A percentile compares a stretch with the other conserved stretches of the same genome.
phyloP scores from a whole-genome alignment of 768 basidiomycete genomes.

The Rhodosporidiobolus odoratus region DNA sequence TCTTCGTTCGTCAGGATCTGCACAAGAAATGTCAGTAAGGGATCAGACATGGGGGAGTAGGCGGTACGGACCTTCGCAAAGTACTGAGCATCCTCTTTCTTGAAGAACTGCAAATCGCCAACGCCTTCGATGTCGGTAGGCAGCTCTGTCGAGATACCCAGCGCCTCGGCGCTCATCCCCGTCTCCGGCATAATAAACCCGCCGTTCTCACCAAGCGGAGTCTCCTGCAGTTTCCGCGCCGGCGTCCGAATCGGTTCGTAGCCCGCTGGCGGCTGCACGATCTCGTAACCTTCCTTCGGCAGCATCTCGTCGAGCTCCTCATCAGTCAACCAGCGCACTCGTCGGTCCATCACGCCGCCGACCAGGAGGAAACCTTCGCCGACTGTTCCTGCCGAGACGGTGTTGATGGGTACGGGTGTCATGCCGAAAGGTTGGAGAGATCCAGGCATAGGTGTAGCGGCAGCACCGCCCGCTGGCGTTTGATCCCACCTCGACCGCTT shows the following conservation, averaged over 20 bases:
- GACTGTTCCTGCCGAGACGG: constrained; percentile 29
- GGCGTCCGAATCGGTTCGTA: constrained; percentile 72
- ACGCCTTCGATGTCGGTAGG: constrained; percentile 98
- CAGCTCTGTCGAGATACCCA: constrained; percentile 76
- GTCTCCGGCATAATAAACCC: constrained; percentile 93
- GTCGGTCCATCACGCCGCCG: constrained; percentile 74
- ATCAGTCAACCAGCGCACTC: constrained; percentile 90
- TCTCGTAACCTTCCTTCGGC: constrained; percentile 76
- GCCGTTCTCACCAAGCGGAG: constrained; percentile 53
- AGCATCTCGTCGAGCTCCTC: constrained; percentile 91
- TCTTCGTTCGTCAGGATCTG: constrained; percentile 52
- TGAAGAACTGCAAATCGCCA: constrained; percentile 94
- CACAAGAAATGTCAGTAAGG: neutral
- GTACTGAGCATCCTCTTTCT: constrained; percentile 94
- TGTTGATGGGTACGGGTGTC: constrained; percentile 41
- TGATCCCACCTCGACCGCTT: constrained; percentile 97
- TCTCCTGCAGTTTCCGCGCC: constrained; percentile 54
- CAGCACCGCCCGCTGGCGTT: constrained; percentile 65
- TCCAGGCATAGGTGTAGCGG: constrained; percentile 50
- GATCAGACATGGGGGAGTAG: neutral
- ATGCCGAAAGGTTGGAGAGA: constrained; percentile 46
- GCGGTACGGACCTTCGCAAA: constrained; percentile 73
- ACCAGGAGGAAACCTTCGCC: constrained; percentile 41
- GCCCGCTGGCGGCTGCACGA: constrained; percentile 88
- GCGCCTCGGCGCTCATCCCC: constrained; percentile 77